These are phyloP conservation scores for Rhizopogon vulgaris DNA, from an alignment of 768 basidiomycete genomes.

Conservation along the genomic window DNA sequence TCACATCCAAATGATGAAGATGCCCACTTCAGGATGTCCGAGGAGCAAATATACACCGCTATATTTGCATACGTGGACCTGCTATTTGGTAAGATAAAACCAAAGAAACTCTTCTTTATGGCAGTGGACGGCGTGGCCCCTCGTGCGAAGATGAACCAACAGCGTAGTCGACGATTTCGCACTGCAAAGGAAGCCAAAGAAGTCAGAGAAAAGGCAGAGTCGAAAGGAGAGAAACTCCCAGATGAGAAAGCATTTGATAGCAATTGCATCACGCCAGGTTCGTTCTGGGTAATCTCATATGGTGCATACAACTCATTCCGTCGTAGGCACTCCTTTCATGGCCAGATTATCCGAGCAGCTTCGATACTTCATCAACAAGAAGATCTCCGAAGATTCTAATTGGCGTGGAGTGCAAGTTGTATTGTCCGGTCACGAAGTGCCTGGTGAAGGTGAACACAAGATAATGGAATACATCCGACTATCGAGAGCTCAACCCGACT, in stretches of 20 bases:
- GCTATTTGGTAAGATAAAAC: constrained; percentile 95
- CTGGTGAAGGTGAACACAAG: constrained; percentile 99
- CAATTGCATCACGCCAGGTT: constrained; percentile 97
- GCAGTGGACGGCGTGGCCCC: constrained; percentile 98
- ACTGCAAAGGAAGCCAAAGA: constrained; percentile 92
- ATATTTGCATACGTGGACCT: constrained; percentile 97
- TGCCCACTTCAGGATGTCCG: constrained; percentile 90
- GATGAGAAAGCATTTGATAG: constrained; percentile 96
- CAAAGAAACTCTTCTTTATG: constrained; percentile 97
- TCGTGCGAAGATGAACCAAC: constrained; percentile 99
- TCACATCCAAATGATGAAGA: constrained; percentile 98
- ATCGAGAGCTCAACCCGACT: constrained; percentile 90
- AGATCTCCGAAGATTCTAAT: constrained; percentile 93
- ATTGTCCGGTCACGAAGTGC: constrained; percentile 94
- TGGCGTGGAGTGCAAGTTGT: constrained; percentile 93
- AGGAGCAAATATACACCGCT: constrained; percentile 95
- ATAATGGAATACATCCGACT: constrained; percentile 99
- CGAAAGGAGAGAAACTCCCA: constrained; percentile 87
- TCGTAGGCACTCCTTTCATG: constrained; percentile 91
- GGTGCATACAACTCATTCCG: not conserved
- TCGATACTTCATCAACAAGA: constrained; percentile 96
- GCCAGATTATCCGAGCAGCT: constrained; percentile 84
- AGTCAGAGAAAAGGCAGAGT: constrained; percentile 76
- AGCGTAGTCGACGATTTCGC: constrained; percentile 87
- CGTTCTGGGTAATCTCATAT: constrained; percentile 16